Percentiles rank a stretch among this genome's conserved stretches.
Conservation (phyloP, 805 yeast species). For the Teunomyces aglyptinius region DNA sequence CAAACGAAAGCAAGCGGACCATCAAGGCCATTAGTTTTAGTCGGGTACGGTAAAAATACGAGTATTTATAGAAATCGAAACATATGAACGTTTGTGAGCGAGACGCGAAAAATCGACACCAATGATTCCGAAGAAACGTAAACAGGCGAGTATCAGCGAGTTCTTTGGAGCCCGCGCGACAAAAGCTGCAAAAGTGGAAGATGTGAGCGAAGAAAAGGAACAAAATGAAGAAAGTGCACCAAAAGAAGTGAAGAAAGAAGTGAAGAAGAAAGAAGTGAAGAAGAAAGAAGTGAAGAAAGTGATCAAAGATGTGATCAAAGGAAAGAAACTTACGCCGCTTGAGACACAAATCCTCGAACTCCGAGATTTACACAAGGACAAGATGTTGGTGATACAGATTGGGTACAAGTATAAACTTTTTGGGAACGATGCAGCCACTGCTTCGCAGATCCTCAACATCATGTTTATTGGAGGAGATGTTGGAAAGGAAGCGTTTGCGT, state of each 20-base stretch:
- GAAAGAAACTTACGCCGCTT: slow-evolving; percentile 54
- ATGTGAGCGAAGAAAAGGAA: background rate
- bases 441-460: slow-evolving; percentile 63
- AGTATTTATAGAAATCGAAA: background rate
- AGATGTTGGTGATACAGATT: slow-evolving; percentile 76
- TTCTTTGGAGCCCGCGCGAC: background rate
- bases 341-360: slow-evolving; percentile 75
- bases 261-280: too few relatives aligned
- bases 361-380: slow-evolving; percentile 60
- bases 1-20: slow-evolving; percentile 11
- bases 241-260: slow-evolving; percentile 9
- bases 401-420: slow-evolving; percentile 90
- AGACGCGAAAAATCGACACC: background rate
- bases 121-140: background rate
- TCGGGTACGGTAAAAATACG: slow-evolving; percentile 14
- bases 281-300: too few relatives aligned
- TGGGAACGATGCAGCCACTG: slow-evolving; percentile 79
- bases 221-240: slow-evolving; percentile 1
- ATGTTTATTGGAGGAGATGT: slow-evolving; percentile 57
- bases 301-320: background rate
- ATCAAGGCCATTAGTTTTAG: slow-evolving; percentile 24
- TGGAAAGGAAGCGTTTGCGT: slow-evolving; percentile 58
- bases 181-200: background rate
- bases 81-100: background rate
- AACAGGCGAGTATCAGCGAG: slow-evolving; percentile 5